Base-by-base conservation (phyloP, 169 alveolate genomes). In the Miamiensis avidus region DNA sequence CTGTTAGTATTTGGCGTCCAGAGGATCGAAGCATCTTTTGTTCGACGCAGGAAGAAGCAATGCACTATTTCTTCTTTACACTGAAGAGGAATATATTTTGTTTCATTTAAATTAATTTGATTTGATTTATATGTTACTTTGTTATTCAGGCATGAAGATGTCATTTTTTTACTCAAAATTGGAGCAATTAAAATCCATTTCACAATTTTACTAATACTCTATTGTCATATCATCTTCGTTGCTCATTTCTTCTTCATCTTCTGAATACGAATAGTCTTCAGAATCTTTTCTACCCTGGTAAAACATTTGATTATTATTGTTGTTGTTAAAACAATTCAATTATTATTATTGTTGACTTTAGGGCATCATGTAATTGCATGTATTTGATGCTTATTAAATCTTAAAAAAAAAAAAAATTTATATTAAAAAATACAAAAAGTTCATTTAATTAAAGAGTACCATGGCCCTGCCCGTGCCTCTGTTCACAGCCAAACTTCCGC, bases 121-220 rank as follows among this genome's bases (percentile, higher is more conserved):
- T n/a, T n/a, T n/a, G n/a, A n/a, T n/a, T n/a, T n/a, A n/a, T n/a
- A n/a, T n/a, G n/a, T n/a, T n/a, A n/a, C n/a, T n/a, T n/a, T n/a
- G n/a, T n/a, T n/a, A n/a, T n/a, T n/a, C n/a, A n/a, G n/a, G n/a
- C n/a, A n/a, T n/a, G n/a, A n/a, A n/a, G n/a, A n/a, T n/a, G n/a
- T n/a, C n/a, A n/a, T n/a, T n/a, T n/a, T n/a, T n/a, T n/a, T n/a
- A n/a, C n/a, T n/a, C n/a, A n/a, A n/a, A n/a, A n/a, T n/a, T n/a
- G n/a, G n/a, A n/a, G n/a, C n/a, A n/a, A n/a, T 69, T 75, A 65
- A 75, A 84, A 30, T 81, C 88, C 76, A 73, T 79, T 78, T 28
- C 74, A 73, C 31, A 77, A 78, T 34, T 82, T 76, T 20, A 29
- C 34, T 65, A 83, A 75, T 69, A 15, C 25, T 65, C 78, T 64